Percentiles rank a stretch among this genome's conserved stretches.
Conservation (phyloP, 2,329 filamentous ascomycete genomes). For the Sclerotinia nivalis region DNA sequence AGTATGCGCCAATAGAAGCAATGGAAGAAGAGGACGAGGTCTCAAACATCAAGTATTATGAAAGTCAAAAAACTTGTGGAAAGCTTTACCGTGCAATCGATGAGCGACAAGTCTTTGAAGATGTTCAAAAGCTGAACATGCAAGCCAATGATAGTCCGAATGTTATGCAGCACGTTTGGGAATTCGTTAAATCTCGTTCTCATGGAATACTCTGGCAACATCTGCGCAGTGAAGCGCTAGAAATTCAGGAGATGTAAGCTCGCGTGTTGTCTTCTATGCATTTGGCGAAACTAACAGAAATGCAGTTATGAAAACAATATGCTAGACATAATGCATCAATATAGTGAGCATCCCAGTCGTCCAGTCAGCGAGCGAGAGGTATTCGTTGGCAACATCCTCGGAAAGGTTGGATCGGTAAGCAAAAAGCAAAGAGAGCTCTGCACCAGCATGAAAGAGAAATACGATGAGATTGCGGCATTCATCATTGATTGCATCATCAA, state of each 20-base stretch:
- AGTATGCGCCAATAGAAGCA: conserved; percentile 25
- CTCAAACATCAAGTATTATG: conserved; percentile 60
- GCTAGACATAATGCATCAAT: conserved; percentile 49
- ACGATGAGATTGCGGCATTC: conserved; percentile 45
- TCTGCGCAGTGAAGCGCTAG: conserved; percentile 42
- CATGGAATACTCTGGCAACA: conserved; percentile 44
- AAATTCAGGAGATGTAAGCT: conserved; percentile 50
- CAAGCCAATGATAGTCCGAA: conserved; percentile 21
- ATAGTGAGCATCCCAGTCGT: conserved; percentile 45
- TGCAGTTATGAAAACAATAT: conserved; percentile 55
- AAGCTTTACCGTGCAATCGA: conserved; percentile 71
- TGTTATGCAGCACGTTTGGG: conserved; percentile 42
- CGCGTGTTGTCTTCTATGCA: not conserved
- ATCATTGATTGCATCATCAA: conserved; percentile 48
- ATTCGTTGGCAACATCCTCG: conserved; percentile 59
- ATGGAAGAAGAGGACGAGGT: conserved; percentile 52
- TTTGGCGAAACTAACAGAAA: not conserved
- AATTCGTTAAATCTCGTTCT: conserved; percentile 44
- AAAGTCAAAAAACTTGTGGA: conserved; percentile 68
- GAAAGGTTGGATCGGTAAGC: conserved; percentile 46
- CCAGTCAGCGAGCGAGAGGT: conserved; percentile 54
- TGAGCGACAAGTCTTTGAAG: conserved; percentile 61
- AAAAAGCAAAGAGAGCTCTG: conserved; percentile 47
- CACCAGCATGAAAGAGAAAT: conserved; percentile 47
- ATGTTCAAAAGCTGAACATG: conserved; percentile 31